phyloP scores from a whole-genome alignment of 306 rosid species.

The Luffa aegyptiaca region DNA sequence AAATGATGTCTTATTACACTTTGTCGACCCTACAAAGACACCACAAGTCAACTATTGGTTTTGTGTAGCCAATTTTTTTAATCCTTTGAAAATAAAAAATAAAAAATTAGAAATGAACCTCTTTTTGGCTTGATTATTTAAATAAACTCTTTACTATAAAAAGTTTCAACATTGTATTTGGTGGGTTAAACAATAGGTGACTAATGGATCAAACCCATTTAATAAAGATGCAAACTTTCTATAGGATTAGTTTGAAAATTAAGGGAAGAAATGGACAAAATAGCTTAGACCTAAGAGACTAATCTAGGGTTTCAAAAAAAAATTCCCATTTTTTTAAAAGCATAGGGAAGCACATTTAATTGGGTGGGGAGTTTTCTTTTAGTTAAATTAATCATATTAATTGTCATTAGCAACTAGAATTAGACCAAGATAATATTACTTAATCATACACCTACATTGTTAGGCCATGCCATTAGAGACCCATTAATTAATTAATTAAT shows the following conservation, averaged over 20 bases:
- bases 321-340: background rate
- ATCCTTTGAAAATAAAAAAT: background rate
- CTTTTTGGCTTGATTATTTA: background rate
- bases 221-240: background rate
- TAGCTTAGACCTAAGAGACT: background rate
- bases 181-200: background rate
- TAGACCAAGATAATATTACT: conserved; percentile 5
- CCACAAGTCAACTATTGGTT: background rate
- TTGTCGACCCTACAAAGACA: background rate
- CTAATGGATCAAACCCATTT: background rate
- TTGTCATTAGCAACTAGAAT: background rate
- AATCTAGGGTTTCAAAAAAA: background rate
- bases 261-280: background rate
- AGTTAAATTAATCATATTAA: background rate
- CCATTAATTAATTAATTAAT: background rate
- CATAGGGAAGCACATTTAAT: background rate
- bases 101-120: background rate
- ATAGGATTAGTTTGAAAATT: background rate
- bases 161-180: background rate
- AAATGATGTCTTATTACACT: background rate
- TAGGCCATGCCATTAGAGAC: conserved; percentile 3
- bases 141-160: background rate
- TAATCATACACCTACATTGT: background rate
- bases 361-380: background rate
- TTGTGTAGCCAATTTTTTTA: background rate